phyloP scores from a whole-genome alignment of 23 red algal genomes.

The Gracilaria vermiculophylla region DNA sequence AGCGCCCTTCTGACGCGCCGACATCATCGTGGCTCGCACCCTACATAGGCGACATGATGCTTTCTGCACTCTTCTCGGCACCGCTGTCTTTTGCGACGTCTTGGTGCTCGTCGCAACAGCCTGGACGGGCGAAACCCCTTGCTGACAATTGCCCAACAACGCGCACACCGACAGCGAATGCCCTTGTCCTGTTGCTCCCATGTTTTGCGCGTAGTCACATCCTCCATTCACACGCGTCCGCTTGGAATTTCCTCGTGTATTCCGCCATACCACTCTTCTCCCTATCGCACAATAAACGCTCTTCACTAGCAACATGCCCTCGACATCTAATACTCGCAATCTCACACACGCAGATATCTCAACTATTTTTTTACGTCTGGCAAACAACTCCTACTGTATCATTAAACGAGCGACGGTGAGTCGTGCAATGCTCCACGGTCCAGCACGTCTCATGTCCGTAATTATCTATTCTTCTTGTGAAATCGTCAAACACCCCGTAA shows the following conservation, averaged over 20 bases:
- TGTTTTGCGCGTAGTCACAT: background rate
- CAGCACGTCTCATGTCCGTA: too few relatives aligned
- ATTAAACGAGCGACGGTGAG: too few relatives aligned
- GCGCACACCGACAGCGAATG: background rate
- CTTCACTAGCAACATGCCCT: background rate
- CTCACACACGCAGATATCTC: background rate
- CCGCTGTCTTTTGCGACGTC: background rate
- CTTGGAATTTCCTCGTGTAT: background rate
- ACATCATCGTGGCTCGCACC: too few relatives aligned
- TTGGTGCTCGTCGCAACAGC: background rate
- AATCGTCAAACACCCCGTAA: too few relatives aligned
- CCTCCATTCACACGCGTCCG: background rate
- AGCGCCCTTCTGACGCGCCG: background rate
- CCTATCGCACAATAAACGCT: background rate
- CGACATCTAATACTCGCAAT: background rate
- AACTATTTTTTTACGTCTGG: background rate
- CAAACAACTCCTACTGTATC: too few relatives aligned
- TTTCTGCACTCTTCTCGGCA: background rate
- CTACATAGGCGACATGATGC: background rate
- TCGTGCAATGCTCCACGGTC: background rate
- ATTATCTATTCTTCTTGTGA: too few relatives aligned
- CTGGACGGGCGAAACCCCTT: background rate
- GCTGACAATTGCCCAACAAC: background rate
- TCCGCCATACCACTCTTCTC: background rate
- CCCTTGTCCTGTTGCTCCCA: background rate